Evolutionary conservation across 2,329 filamentous ascomycete species (phyloP), one percentile per base, ranked within the genome.

Genomic region (Huntiella moniliformis): DNA sequence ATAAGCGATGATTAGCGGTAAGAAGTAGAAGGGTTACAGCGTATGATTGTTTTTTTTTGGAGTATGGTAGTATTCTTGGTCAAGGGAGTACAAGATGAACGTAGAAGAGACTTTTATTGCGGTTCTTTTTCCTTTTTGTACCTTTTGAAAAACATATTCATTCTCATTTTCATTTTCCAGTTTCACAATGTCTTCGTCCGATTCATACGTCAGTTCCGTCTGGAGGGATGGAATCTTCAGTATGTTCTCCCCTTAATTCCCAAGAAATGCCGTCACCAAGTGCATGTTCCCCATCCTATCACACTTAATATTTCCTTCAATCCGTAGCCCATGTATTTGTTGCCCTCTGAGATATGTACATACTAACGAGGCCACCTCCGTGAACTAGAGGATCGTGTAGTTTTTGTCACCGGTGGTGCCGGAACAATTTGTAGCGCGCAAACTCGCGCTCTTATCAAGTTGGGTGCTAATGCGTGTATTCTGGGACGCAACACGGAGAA

Each of bases 381-480:
- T 28, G 22, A 28, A 28, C 10, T 55, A 92, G 84, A 79, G 52
- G 77, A 79, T 58, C 88, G 91, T 56, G 87, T 96, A 38, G 74
- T 88, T 54, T 94, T 96, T 63, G 92, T 92, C 57, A 98, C 91
- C 3, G 91, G 91, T 49, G 91, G 91, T 44, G 86, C 86, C 4
- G 88, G 91, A 46, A 80, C 82, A 18, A 96, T 98, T 57, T 95
- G 91, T 67, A 91, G 82, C 55, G 86, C 83, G 46, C 91, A 96
- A 66, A 91, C 93, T 31, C 75, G 86, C 52, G 91, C 91, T 3
- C 68, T 98, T 50, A 86, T 98, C 17, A 74, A 87, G 51, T 76
- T 98, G 5, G 91, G 91, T 45, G 88, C 86, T 38, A 80, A 96
- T 55, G 91, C 91, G 42, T 93, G 83, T 62, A 96, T 98, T 57